These are phyloP conservation scores for Cryptococcus hybrid DNA, from an alignment of 1,284 basidiomycete genomes.

Conservation along the genomic window DNA sequence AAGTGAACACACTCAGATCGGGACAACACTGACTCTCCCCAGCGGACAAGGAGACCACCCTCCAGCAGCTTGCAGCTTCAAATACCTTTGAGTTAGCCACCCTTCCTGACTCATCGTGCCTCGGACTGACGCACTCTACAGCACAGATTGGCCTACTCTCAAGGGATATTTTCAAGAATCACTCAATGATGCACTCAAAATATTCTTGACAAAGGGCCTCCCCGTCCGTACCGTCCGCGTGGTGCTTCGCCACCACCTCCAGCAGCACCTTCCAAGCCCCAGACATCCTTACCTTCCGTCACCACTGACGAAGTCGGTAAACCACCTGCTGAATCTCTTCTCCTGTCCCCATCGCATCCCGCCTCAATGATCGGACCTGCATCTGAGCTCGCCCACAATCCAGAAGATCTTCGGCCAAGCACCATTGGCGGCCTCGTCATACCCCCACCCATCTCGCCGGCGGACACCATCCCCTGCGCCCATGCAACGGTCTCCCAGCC, in stretches of 20 bases:
- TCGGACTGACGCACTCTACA: constrained; percentile 44
- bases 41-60: constrained; percentile 36
- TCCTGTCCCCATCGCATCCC: constrained; percentile 45
- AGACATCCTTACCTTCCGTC: background rate
- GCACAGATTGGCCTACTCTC: constrained; percentile 70
- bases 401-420: constrained; percentile 33
- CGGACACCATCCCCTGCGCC: background rate
- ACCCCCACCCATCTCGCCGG: constrained; percentile 59
- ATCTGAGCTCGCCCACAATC: constrained; percentile 9
- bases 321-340: constrained; percentile 23
- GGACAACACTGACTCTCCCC: too few species aligned
- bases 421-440: constrained; percentile 66
- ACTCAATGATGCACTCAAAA: constrained; percentile 17
- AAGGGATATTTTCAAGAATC: constrained; percentile 52
- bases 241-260: constrained; percentile 5
- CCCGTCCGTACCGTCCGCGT: constrained; percentile 15
- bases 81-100: constrained; percentile 64
- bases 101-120: background rate
- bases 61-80: constrained; percentile 66
- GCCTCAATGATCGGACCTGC: constrained; percentile 21
- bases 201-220: constrained; percentile 22
- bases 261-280: background rate
- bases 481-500: background rate
- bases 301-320: constrained; percentile 54
- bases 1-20: too few species aligned